Evolutionary conservation across 768 basidiomycete species (phyloP), one percentile per base, ranked within the genome.

Genomic region (Naganishia onofrii): DNA sequence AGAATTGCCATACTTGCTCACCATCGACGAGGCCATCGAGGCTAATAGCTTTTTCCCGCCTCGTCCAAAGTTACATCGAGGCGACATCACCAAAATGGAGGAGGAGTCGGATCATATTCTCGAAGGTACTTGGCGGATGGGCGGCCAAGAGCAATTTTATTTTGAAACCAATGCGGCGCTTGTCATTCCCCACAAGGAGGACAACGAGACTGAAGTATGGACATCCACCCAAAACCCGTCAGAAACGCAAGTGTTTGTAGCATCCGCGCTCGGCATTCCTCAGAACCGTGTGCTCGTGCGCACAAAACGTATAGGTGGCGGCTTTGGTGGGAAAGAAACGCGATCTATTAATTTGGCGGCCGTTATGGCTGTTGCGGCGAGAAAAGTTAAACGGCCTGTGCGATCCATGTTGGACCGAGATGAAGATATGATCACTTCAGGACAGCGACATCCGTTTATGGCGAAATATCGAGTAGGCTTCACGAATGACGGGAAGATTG

Each of bases 341-440:
- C 63, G 76, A 2, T 67, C 72, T 26, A 48, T 71, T 70, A 65
- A 70, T 60, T 66, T 74, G 26, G 63, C 74, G 0, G 74, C 72
- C 0, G 63, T 73, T 0, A 65, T 66, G 46, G 76, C 76, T 3
- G 71, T 76, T 19, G 75, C 72, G 0, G 76, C 76, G 1, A 58
- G 71, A 29, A 77, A 77, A 64, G 53, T 54, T 9, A 68, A 70
- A 3, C 68, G 74, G 17, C 74, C 76, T 0, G 71, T 77, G 0
- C 72, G 76, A n/a, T 72, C 72, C 54, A 71, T 72, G 70, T 69
- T 77, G 48, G 75, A 77, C 21, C 72, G 76, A 8, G 68, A 73
- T 63, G 73, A 74, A 42, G 76, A 77, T 67, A 77, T 77, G 51
- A 71, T 68, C 64, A 74, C 67, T 7, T 67, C 71, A 1, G 76